phyloP scores from a whole-genome alignment of 345 rosid species.

The Brassica juncea region DNA sequence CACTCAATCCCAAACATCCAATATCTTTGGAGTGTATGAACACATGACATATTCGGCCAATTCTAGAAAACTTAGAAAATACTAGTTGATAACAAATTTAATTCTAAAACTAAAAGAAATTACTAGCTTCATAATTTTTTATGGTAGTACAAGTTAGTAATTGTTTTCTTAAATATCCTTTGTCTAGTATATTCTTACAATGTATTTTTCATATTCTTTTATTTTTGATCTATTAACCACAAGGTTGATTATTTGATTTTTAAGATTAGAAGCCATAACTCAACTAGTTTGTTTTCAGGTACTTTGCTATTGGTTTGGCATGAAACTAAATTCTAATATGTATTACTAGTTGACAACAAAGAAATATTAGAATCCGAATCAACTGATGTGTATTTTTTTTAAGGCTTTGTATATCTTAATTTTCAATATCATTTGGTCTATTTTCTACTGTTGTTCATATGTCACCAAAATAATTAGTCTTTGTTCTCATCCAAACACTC shows the following conservation, averaged over 20 bases:
- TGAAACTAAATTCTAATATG: background rate
- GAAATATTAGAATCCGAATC: background rate
- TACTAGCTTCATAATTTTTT: background rate
- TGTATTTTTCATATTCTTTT: background rate
- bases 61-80: background rate
- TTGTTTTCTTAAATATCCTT: background rate
- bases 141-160: background rate
- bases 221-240: background rate
- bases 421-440: background rate
- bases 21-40: background rate
- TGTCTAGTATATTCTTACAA: background rate
- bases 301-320: background rate
- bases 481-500: background rate
- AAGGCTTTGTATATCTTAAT: background rate
- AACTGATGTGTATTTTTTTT: background rate
- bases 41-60: background rate
- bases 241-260: background rate
- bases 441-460: background rate
- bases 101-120: background rate
- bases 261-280: background rate
- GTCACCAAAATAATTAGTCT: background rate
- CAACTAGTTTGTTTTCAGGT: background rate
- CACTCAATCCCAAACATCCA: background rate
- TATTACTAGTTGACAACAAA: background rate
- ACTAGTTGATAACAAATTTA: background rate